A percentile compares a stretch with the other conserved stretches of the same genome.
phyloP scores from a whole-genome alignment of 371 early-diverging fungal species.

The Aphelidium insulamus region DNA sequence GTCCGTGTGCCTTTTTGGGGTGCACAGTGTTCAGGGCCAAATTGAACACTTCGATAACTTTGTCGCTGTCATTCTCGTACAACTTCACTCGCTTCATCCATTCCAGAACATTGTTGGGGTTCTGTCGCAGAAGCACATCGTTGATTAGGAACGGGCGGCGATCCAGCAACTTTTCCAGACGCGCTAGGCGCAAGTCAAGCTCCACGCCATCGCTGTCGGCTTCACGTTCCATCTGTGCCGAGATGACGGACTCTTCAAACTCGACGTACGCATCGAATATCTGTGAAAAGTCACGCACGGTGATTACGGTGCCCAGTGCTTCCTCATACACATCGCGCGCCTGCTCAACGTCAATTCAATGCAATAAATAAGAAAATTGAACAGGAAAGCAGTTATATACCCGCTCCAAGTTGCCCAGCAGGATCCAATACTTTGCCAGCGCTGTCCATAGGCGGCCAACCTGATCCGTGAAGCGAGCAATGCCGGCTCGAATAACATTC shows the following conservation, averaged over 20 bases:
- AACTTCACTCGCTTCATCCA: slow-evolving; percentile 72
- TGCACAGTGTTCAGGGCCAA: slow-evolving; percentile 28
- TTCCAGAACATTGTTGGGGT: slow-evolving; percentile 70
- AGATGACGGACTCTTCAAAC: slow-evolving; percentile 60
- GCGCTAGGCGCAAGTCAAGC: slow-evolving; percentile 54
- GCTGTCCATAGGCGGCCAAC: slow-evolving; percentile 71
- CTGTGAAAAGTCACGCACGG: slow-evolving; percentile 81
- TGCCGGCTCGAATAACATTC: slow-evolving; percentile 64
- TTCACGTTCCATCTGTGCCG: slow-evolving; percentile 49
- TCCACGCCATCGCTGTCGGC: slow-evolving; percentile 36
- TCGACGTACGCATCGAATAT: slow-evolving; percentile 89
- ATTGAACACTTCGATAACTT: slow-evolving; percentile 13
- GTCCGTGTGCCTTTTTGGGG: slow-evolving; percentile 47
- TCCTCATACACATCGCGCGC: slow-evolving; percentile 86
- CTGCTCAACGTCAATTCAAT: slow-evolving; percentile 2
- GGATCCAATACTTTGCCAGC: slow-evolving; percentile 62
- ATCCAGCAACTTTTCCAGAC: slow-evolving; percentile 76
- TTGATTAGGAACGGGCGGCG: slow-evolving; percentile 83
- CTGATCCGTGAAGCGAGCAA: slow-evolving; percentile 57
- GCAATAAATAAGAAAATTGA: not conserved
- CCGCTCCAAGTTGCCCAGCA: slow-evolving; percentile 50
- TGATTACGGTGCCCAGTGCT: slow-evolving; percentile 53
- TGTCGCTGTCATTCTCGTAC: slow-evolving; percentile 26
- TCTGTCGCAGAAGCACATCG: slow-evolving; percentile 76
- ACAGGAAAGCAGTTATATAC: too few species aligned